Percentiles rank a stretch among this genome's conserved stretches.
These are phyloP conservation scores for Candida hungchunana DNA, from an alignment of 805 yeast genomes.

Conservation along the genomic window DNA sequence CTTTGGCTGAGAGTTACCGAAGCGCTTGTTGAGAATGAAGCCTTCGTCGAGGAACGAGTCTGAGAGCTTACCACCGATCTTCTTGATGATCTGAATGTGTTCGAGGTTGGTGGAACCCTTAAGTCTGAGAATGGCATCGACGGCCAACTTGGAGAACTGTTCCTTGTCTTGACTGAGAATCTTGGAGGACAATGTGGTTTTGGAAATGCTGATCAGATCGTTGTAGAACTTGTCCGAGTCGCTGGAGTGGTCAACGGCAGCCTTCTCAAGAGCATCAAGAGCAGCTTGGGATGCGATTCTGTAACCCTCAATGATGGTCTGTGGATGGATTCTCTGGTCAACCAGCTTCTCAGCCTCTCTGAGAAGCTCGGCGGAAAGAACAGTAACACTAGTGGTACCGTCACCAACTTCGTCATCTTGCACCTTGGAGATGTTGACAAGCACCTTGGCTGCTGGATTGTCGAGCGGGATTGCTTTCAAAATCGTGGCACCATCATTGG, in stretches of 20 bases:
- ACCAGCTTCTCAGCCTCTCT: constrained; percentile 93
- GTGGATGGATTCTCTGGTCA: constrained; percentile 94
- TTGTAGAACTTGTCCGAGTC: constrained; percentile 62
- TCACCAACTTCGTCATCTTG: constrained; percentile 62
- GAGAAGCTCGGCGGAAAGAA: constrained; percentile 82
- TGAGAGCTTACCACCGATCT: constrained; percentile 84
- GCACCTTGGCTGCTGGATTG: constrained; percentile 94
- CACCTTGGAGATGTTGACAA: constrained; percentile 91
- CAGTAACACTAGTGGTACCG: constrained; percentile 96
- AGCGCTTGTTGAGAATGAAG: constrained; percentile 83
- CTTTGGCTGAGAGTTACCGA: constrained; percentile 94
- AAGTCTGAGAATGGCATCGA: constrained; percentile 86
- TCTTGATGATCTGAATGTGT: constrained; percentile 88
- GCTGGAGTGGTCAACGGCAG: constrained; percentile 77
- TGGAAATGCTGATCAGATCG: constrained; percentile 84
- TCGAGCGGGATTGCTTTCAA: constrained; percentile 90
- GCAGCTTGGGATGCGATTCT: constrained; percentile 89
- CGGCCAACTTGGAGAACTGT: constrained; percentile 84
- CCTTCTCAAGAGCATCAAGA: constrained; percentile 65
- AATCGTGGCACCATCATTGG: constrained; percentile 98
- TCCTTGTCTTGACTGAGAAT: constrained; percentile 93
- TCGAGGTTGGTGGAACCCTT: constrained; percentile 90
- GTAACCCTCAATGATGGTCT: constrained; percentile 93
- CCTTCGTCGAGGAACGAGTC: constrained; percentile 97
- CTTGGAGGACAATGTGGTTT: constrained; percentile 90